A percentile compares a stretch with the other conserved stretches of the same genome.
These are phyloP conservation scores for Epicoccum sorghinum DNA, from an alignment of 2,329 filamentous ascomycete genomes.

Conservation along the genomic window DNA sequence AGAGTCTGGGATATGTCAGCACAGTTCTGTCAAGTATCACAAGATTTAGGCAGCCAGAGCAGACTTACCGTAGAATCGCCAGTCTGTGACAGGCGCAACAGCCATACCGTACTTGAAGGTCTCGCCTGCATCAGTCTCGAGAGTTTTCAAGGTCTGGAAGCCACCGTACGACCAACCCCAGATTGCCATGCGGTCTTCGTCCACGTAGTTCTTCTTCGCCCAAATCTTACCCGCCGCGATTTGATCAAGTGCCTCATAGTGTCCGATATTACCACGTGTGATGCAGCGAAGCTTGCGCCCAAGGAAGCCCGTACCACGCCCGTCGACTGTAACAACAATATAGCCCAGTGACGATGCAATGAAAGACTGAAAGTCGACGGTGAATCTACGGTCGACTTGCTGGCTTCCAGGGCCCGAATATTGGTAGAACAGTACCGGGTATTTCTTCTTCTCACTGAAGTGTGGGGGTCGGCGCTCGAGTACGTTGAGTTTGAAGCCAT, in stretches of 20 bases:
- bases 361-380: conserved; percentile 88
- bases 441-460: conserved; percentile 82
- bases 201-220: conserved; percentile 81
- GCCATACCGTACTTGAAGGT: conserved; percentile 98
- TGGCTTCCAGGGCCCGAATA: conserved; percentile 97
- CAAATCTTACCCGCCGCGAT: conserved; percentile 88
- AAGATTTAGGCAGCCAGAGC: not conserved
- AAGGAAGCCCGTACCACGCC: conserved; percentile 87
- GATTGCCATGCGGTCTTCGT: conserved; percentile 81
- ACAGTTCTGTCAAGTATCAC: not conserved
- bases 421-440: conserved; percentile 92
- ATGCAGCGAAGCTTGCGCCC: conserved; percentile 83
- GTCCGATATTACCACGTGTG: conserved; percentile 81
- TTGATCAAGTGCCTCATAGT: conserved; percentile 86
- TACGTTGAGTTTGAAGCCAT: conserved; percentile 73
- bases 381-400: conserved; percentile 78
- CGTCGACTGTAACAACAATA: conserved; percentile 92
- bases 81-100: conserved; percentile 97
- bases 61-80: conserved; percentile 78
- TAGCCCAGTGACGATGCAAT: conserved; percentile 86
- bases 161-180: conserved; percentile 99
- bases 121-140: conserved; percentile 85
- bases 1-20: conserved; percentile 60
- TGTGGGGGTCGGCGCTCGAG: conserved; percentile 89
- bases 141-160: conserved; percentile 91